Percentiles rank a stretch among this genome's conserved stretches.
Conservation (phyloP, 768 basidiomycete species). For the Lactarius pseudohatsudake region DNA sequence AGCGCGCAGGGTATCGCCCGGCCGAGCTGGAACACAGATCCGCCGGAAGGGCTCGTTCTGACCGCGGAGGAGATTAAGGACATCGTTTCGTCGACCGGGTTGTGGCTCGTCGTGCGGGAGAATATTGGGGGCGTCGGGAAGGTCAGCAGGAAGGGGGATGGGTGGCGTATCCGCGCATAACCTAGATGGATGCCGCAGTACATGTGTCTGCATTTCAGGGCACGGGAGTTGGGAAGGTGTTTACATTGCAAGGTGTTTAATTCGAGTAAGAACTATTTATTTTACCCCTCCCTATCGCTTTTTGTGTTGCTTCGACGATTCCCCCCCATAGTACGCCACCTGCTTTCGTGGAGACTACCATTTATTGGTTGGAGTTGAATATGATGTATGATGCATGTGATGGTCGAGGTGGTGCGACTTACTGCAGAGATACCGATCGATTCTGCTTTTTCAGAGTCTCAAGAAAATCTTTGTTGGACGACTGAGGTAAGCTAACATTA, state of each 20-base stretch:
- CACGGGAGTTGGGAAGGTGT: background rate
- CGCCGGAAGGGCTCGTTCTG: conserved; percentile 54
- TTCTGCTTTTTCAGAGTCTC: no score
- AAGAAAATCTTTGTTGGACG: no score
- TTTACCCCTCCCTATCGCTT: background rate
- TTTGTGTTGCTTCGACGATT: background rate
- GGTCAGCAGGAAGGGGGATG: conserved; percentile 74
- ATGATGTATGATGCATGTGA: background rate
- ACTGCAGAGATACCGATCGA: no score
- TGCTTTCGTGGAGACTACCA: background rate
- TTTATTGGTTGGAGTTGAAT: background rate
- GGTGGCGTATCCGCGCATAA: conserved; percentile 70
- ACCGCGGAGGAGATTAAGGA: conserved; percentile 95
- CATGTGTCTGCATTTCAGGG: background rate
- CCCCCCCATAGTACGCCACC: background rate
- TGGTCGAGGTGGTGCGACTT: background rate
- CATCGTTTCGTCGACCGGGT: conserved; percentile 77
- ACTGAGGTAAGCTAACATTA: no score
- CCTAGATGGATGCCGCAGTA: background rate
- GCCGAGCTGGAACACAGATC: conserved; percentile 26
- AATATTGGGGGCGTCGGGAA: conserved; percentile 89
- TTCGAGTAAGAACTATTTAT: background rate
- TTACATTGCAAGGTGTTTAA: background rate
- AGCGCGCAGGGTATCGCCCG: conserved; percentile 38
- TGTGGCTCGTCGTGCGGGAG: conserved; percentile 92